Base-by-base conservation (phyloP, 2,329 filamentous ascomycete genomes). In the Ophiostoma populinum region DNA sequence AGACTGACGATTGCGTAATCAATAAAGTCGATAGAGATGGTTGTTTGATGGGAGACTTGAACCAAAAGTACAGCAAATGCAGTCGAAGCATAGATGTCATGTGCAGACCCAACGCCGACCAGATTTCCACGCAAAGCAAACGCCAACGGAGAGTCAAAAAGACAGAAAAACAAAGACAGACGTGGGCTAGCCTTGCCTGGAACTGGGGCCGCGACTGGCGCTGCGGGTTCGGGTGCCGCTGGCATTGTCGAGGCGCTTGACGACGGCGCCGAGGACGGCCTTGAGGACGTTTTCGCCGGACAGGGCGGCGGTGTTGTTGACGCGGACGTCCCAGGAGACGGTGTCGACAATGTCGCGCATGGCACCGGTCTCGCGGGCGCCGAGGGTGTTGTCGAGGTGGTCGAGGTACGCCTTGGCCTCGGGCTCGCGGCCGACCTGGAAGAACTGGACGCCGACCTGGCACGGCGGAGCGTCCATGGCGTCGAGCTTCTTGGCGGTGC, bases 401-500 rank as follows among this genome's bases (percentile, higher is more conserved):
- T 67, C 59, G 25, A 95, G 61, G 37, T 77, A 72, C 44, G 63
- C 55, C 2, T 64, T 62, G 0, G 86, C 87, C 1, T 55, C 59
- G 1, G 57, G 49, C 45, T 92, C 81, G 33, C 21, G 65, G 38
- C 90, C 87, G 29, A 95, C 80, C 56, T 94, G 87, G 62, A 95
- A 92, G 60, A 95, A 95, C 53, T 95, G 87, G 38, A 95, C 72
- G 22, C 87, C 87, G 7, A 94, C 62, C 58, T 95, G 90, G 62
- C 80, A 80, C 1, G 75, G 65, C 4, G 77, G 72, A 0, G 83
- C 83, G 7, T 75, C 65, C 7, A 79, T 52, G 34, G 55, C 55
- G 48, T 90, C 78, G 21, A 95, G 67, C 48, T 70, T 74, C 52
- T 65, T 65, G 0, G 85, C 87, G 1, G 70, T 62, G 4, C 56